Evolutionary conservation across 2,329 filamentous ascomycete species (phyloP).

Genomic region (Alternaria rosae): DNA sequence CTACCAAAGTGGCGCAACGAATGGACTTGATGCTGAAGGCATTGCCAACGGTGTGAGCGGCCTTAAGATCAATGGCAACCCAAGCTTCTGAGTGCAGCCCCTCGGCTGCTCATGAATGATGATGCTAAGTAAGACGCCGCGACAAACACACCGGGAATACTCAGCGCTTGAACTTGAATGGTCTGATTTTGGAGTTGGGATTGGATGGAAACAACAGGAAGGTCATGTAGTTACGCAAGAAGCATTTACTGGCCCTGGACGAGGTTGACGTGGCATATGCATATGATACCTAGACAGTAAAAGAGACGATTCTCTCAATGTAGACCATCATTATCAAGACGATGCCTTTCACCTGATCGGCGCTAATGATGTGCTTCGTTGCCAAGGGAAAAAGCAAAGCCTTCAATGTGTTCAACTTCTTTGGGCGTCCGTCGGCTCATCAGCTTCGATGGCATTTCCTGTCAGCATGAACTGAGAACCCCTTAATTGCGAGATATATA

Average conservation of each 20-base stretch:
- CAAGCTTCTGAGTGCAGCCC: slow-evolving; percentile 15
- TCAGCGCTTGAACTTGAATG: not conserved
- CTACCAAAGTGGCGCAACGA: slow-evolving; percentile 28
- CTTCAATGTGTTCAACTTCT: not conserved
- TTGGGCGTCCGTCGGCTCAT: not conserved
- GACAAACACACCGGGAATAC: not conserved
- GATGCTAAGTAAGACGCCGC: not conserved
- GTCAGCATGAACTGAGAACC: not conserved
- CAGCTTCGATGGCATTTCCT: not conserved
- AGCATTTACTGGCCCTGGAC: slow-evolving; percentile 5
- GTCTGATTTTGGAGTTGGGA: not conserved
- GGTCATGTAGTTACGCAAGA: slow-evolving; percentile 1
- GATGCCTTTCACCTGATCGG: not conserved
- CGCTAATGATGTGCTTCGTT: not conserved
- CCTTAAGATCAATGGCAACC: slow-evolving; percentile 28
- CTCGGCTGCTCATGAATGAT: not conserved
- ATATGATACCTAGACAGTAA: slow-evolving; percentile 16
- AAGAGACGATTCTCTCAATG: not conserved
- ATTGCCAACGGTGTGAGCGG: slow-evolving; percentile 36
- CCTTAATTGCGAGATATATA: not conserved
- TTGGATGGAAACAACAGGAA: not conserved
- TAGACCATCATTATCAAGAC: not conserved
- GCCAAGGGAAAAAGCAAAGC: not conserved
- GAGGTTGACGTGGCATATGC: slow-evolving; percentile 11
- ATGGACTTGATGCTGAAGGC: slow-evolving; percentile 23